Percentiles rank a stretch among this genome's conserved stretches.
Conservation (phyloP, 768 basidiomycete genomes). For the Tulasnella sp. region DNA sequence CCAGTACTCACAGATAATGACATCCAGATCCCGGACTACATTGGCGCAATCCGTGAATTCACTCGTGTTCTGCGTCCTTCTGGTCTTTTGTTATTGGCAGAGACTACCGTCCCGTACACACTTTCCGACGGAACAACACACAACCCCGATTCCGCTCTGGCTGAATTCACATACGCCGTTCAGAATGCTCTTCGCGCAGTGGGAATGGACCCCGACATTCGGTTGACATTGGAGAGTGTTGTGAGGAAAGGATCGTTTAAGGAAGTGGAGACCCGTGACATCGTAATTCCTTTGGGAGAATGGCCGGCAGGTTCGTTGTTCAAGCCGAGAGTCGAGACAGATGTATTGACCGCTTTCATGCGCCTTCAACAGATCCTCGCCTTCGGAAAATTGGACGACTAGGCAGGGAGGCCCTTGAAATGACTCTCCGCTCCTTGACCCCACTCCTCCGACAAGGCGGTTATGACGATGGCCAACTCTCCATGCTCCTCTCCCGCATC, state of each 20-base stretch:
- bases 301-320: constrained; percentile 21
- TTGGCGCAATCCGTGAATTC: constrained; percentile 11
- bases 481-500: constrained; percentile 25
- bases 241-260: constrained; percentile 17
- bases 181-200: constrained; percentile 11
- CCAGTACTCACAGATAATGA: not conserved
- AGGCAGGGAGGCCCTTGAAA: constrained; percentile 24
- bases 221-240: constrained; percentile 21
- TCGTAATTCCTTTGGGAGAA: constrained; percentile 26
- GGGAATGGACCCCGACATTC: constrained; percentile 26
- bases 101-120: constrained; percentile 20
- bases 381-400: constrained; percentile 12
- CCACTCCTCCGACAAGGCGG: constrained; percentile 21
- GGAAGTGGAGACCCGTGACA: constrained; percentile 10
- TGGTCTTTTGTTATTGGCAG: constrained; percentile 20
- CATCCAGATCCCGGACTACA: constrained; percentile 21
- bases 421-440: constrained; percentile 20
- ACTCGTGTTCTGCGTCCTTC: constrained; percentile 17
- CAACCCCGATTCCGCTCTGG: constrained; percentile 11
- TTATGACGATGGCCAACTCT: constrained; percentile 23
- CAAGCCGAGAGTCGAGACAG: not conserved
- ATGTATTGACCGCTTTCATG: not conserved
- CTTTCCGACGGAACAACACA: constrained; percentile 4
- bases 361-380: constrained; percentile 9
- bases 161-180: constrained; percentile 22